Conservation (phyloP, 2,329 filamentous ascomycete species). For the Ambrosiella beaveri region DNA sequence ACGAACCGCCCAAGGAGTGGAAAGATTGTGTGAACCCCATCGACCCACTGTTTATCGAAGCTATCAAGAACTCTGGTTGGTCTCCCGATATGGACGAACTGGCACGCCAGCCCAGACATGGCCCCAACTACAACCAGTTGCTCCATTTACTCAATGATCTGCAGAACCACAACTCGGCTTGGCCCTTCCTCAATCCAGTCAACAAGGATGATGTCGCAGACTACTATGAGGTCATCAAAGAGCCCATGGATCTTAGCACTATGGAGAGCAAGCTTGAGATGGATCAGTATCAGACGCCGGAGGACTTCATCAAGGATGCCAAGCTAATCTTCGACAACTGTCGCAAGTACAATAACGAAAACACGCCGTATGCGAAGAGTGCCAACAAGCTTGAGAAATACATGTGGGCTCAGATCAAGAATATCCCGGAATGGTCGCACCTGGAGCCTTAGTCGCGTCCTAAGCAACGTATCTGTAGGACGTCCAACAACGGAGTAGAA, state of each 20-base stretch:
- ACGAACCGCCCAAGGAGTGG: constrained; percentile 75
- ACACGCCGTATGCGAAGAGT: constrained; percentile 83
- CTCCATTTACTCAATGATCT: constrained; percentile 85
- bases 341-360: constrained; percentile 90
- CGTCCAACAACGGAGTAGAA: neutral
- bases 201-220: constrained; percentile 95
- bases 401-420: constrained; percentile 86
- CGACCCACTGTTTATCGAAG: constrained; percentile 70
- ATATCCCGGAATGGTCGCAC: constrained; percentile 81
- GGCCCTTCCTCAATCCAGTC: constrained; percentile 89
- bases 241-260: constrained; percentile 89
- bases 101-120: constrained; percentile 82
- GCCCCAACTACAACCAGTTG: constrained; percentile 89
- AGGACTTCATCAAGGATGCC: constrained; percentile 83
- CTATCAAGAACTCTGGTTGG: constrained; percentile 87
- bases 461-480: neutral
- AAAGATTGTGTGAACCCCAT: constrained; percentile 56
- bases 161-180: constrained; percentile 81
- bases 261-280: constrained; percentile 95
- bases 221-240: constrained; percentile 96
- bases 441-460: constrained; percentile 22
- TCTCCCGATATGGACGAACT: constrained; percentile 96
- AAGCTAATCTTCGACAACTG: constrained; percentile 89
- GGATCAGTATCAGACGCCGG: constrained; percentile 76
- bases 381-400: constrained; percentile 86